Base-by-base conservation (phyloP, 2,329 filamentous ascomycete genomes). In the Botrytis galanthina region DNA sequence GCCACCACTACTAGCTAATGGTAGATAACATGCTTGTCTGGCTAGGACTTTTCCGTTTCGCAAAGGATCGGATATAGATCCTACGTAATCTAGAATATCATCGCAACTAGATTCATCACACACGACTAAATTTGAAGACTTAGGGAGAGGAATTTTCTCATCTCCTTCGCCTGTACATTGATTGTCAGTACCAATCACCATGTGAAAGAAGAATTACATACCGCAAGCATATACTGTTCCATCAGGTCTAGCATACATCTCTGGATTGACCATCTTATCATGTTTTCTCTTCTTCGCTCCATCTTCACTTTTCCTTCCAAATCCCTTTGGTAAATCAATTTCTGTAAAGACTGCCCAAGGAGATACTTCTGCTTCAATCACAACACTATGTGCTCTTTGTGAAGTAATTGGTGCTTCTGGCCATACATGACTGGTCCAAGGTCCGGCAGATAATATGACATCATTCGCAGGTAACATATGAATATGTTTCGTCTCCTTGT, bases 171-270 rank as follows among this genome's bases (percentile, higher is more conserved):
- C 87, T 88, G 71, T 51, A 48, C n/a, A 42, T 44, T 20, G 20
- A 16, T 32, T 35, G 18, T 69, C 46, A 74, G 67, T 26, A 16
- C 29, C 42, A 16, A 1, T 29, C 14, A 42, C 32, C 35, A 48
- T 26, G 46, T 4, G 22, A 37, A 8, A 60, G 35, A n/a, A 37
- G 44, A 20, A 48, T n/a, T 29, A 80, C 84, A 72, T 79, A 87
- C 94, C 96, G 80, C 96, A 99, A 0, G 94, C 95, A 82, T 99
- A 99, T 18, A 97, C 92, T 81, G 97, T 95, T 72, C 92, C 89
- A 81, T 94, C 92, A 0, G 95, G 95, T 6, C 96, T 88, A 0
- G 96, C 93, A 81, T 99, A 99, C 75, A 98, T 96, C 82, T 99
- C 96, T 0, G 96, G 96, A 39, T 93, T 91, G 20, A 94, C 93